phyloP scores from a whole-genome alignment of 192 early-diverging fungal species.

The Funneliformis mosseae region DNA sequence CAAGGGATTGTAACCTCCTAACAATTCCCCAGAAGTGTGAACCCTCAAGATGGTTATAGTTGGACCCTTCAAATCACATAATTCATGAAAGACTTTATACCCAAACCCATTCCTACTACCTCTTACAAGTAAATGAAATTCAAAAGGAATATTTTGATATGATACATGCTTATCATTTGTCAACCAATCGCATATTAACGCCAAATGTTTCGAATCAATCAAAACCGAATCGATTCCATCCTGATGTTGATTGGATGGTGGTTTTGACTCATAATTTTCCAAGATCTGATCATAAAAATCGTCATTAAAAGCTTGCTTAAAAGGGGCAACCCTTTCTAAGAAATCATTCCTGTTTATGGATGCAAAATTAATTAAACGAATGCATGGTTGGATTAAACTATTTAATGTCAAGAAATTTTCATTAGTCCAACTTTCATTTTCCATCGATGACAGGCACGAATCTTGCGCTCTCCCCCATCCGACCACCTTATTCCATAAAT shows the following conservation, averaged over 20 bases:
- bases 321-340: background rate
- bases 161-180: background rate
- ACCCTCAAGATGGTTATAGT: background rate
- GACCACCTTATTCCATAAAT: background rate
- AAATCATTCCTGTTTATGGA: background rate
- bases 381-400: background rate
- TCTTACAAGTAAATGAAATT: background rate
- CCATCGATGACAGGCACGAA: background rate
- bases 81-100: background rate
- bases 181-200: background rate
- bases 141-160: background rate
- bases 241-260: background rate
- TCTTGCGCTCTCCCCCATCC: constrained; percentile 9
- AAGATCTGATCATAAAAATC: background rate
- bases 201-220: background rate
- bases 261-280: background rate
- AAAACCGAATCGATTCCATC: background rate
- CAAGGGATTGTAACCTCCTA: constrained; percentile 33
- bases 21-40: background rate
- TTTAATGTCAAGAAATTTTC: background rate
- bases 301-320: background rate
- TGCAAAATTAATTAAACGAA: background rate
- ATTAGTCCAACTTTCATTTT: background rate
- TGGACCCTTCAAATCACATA: constrained; percentile 8
- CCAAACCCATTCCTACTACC: constrained; percentile 4